Percentiles rank a stretch among this genome's conserved stretches.
Conservation (phyloP, 768 basidiomycete genomes). For the Rhodosporidiobolus odoratus region DNA sequence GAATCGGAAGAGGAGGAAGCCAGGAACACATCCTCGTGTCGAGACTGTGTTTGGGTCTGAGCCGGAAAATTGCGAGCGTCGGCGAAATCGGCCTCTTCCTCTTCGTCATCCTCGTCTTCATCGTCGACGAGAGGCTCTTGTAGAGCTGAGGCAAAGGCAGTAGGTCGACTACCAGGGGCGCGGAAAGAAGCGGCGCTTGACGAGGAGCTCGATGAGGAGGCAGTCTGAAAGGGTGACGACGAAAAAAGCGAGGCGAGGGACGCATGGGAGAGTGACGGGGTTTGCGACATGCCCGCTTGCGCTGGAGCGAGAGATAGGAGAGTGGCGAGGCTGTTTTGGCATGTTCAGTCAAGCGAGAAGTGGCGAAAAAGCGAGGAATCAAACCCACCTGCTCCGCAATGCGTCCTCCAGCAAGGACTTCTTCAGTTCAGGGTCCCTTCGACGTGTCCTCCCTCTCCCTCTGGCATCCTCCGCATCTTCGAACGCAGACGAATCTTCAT, state of each 20-base stretch:
- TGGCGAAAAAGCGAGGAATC: neutral
- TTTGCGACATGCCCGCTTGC: conserved; percentile 24
- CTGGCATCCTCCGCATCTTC: conserved; percentile 20
- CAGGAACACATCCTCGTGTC: conserved; percentile 15
- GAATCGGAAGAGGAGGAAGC: conserved; percentile 3
- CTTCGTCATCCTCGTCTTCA: conserved; percentile 17
- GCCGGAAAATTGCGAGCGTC: neutral
- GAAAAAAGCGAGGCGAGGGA: conserved; percentile 26
- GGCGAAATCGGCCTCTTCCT: neutral
- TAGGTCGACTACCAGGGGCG: conserved; percentile 5
- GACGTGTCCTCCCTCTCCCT: conserved; percentile 21
- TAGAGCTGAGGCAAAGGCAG: conserved; percentile 56
- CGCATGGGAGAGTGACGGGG: conserved; percentile 20
- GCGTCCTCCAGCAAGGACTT: conserved; percentile 32
- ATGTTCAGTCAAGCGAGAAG: neutral
- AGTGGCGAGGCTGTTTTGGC: conserved; percentile 22
- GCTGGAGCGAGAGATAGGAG: conserved; percentile 26
- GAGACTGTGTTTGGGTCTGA: too few relatives aligned
- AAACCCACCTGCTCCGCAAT: conserved; percentile 22
- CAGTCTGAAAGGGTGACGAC: neutral
- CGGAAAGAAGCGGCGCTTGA: neutral
- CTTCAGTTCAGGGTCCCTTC: conserved; percentile 29
- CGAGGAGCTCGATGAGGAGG: neutral
- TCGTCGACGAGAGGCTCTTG: conserved; percentile 55
- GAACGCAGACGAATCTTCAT: conserved; percentile 29